Base-by-base conservation (phyloP, 75 land plant species). In the Pinus tabuliformis region DNA sequence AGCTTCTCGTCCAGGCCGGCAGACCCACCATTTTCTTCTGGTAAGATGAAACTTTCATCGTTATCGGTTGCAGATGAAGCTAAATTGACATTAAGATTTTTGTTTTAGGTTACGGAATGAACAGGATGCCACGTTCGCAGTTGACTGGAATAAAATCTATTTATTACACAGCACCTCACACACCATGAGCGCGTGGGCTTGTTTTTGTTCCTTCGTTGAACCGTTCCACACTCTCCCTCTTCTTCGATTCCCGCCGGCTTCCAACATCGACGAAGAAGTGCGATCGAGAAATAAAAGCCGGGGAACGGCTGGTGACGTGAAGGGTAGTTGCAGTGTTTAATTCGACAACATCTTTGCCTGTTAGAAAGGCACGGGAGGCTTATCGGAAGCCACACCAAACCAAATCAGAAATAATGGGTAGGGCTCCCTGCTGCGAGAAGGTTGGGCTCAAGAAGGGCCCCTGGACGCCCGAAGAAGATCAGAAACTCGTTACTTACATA, bases 371-470 rank as follows among this genome's bases (percentile, higher is more conserved):
- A 0, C 4, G 18, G 4, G 16, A 33, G 22, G 71, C 21, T 68
- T 61, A 60, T 26, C 9, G 13, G n/a, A 3, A 17, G 21, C 28
- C 1, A 18, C 64, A 56, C 71, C 26, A 30, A 54, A 33, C 52
- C 8, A 49, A 49, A 49, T 11, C 9, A 49, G 54, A 49, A 49
- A 49, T 49, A 49, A 76, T 76, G 77, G 77, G 77, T 18, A 76
- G 77, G 39, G 77, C 77, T 30, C 77, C 77, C 39, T 76, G 77
- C 39, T 76, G 77, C n/a, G 77, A 76, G 3, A 76, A 76, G 76
- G 73, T 59, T 15, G 64, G 64, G 13, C 77, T 76, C 11, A 76
- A 76, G 77, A 62, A 70, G 33, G 77, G 77, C 33, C 77, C 77
- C 5, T 76, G 77, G 77, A 62, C 52, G 78, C 77, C 77, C 45